Base-by-base conservation (phyloP, 2,329 filamentous ascomycete genomes). In the Scytalidium sp. region DNA sequence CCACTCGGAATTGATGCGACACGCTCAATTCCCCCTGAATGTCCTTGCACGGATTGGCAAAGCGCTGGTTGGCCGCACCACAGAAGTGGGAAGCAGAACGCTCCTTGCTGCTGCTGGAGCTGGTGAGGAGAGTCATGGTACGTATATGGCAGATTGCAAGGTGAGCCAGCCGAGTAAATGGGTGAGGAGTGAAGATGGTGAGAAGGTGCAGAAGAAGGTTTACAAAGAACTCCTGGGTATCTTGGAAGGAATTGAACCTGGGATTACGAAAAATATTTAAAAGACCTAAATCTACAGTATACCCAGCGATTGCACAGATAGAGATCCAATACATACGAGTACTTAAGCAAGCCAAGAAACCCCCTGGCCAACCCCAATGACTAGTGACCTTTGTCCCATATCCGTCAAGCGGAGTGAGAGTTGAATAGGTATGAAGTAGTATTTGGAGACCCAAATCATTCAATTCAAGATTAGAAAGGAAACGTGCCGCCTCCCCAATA, bases 161-260 rank as follows among this genome's bases (percentile, higher is more conserved):
- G 48, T 61, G n/a, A 54, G 48, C 21, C 56, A 59, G 27, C 46
- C 48, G 13, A 69, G 65, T 43, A 29, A 47, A 0, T 69, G 62
- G 54, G 67, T 69, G 3, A 46, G 57, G 29, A 69, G 71, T 1
- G 56, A 65, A 3, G 64, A 71, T 20, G 74, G 72, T 0, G 55
- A 58, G 32, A 44, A 59, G 46, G 49, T 21, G 65, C 69, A 69
- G 48, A 57, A 60, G 41, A 64, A 60, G 47, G 57, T 75, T 1
- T 76, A 68, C 59, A 64, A 57, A 15, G 72, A 79, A 62, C 53
- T 77, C 57, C 32, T 70, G 56, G 65, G 56, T 8, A 63, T 74
- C 21, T 43, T 78, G 29, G 72, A 77, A 44, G 61, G 43, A 1
- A 66, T 76, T 23, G 65, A 72, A 51, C 69, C 71, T 0, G 70